Base-by-base conservation (phyloP, 805 yeast species). In the Metschnikowia lochheadii region DNA sequence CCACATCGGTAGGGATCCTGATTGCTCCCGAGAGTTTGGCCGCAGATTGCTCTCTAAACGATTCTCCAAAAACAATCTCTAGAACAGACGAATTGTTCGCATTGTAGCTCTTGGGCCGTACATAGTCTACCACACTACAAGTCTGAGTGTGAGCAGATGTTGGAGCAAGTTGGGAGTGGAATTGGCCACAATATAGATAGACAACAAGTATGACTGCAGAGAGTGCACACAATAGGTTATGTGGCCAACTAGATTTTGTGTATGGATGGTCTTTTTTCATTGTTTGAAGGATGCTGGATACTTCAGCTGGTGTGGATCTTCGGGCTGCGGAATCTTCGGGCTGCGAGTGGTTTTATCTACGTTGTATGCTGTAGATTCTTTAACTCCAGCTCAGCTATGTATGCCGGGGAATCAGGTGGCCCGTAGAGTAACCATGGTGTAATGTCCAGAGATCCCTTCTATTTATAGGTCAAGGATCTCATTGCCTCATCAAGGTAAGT, bases 1-100 rank as follows among this genome's bases (percentile, higher is more conserved):
- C 75, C 14, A 82, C 76, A 52, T 79, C 83, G 1, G 95, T 86
- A 36, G 82, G 82, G 49, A 85, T 73, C 59, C 75, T 75, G 20
- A 87, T 76, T 1, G 91, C 87, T 5, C 79, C 82, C 11, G 79
- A 66, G 49, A 82, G 68, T 56, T 72, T 79, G 13, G 61, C 60
- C 8, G 73, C 75, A 0, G 83, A 75, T 8, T 54, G 29, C 13
- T 36, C 23, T 17, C 51, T 14, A 43, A 23, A 59, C 8, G 21
- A 36, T 17, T 36, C 20, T 6, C 54, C 17, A 29, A 14, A 8
- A 58, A 61, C n/a, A 55, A 43, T 23, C 20, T 17, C 34, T 20
- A 40, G 34, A 5, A 62, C 72, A 6, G 71, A 63, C 3, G 67
- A 56, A 49, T 69, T 68, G 51, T 69, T 69, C 2, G 48, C 41